A percentile compares a stretch with the other conserved stretches of the same genome.
These are phyloP conservation scores for Lodderomyces orthopsilosis DNA, from an alignment of 1,139 yeast genomes.

Conservation along the genomic window DNA sequence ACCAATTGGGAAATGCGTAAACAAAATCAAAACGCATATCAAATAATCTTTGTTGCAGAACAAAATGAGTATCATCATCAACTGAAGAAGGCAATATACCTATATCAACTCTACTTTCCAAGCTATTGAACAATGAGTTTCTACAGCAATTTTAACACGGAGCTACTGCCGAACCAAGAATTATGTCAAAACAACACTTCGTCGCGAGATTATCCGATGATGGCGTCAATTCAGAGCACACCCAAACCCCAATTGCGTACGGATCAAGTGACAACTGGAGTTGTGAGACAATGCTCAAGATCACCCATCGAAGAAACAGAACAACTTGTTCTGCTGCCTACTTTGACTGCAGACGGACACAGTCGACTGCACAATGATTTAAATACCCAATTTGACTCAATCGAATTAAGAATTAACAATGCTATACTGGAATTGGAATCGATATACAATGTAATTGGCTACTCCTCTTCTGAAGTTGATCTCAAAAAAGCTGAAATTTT, in stretches of 20 bases:
- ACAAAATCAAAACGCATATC: constrained; percentile 2
- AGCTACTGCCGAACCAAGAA: not conserved
- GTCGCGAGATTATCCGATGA: not conserved
- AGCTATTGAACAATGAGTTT: not conserved
- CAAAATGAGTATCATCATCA: not conserved
- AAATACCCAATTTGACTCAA: constrained; percentile 21
- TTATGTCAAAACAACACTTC: not conserved
- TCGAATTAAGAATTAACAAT: constrained; percentile 29
- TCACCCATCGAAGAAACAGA: not conserved
- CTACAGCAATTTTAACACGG: not conserved
- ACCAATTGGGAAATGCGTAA: constrained; percentile 3
- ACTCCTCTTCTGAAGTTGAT: constrained; percentile 31
- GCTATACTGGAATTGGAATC: constrained; percentile 34
- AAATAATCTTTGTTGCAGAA: not conserved
- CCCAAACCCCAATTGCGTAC: constrained; percentile 2
- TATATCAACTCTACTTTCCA: not conserved
- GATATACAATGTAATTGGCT: constrained; percentile 41
- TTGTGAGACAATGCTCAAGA: not conserved
- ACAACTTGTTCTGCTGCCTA: constrained; percentile 3
- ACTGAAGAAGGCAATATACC: not conserved
- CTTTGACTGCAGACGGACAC: not conserved
- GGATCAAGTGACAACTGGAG: not conserved
- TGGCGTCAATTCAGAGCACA: constrained; percentile 3
- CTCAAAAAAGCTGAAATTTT: constrained; percentile 40
- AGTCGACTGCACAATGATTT: not conserved